Conservation (phyloP, 2,329 filamentous ascomycete genomes). For the Sporothrix variecibatus region DNA sequence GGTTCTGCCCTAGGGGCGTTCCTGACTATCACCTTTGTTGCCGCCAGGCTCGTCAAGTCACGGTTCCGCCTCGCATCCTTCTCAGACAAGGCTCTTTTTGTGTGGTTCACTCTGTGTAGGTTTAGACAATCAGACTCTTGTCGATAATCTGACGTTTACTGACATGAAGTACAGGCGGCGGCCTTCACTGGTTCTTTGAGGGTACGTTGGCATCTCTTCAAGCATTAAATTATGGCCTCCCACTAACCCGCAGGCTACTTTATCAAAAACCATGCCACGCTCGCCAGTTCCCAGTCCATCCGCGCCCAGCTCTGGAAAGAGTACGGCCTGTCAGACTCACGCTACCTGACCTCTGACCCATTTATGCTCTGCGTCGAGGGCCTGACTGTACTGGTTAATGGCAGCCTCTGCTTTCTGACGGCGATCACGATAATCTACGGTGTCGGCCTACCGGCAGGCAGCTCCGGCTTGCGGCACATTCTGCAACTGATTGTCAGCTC, state of each 20-base stretch:
- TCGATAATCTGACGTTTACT: not conserved
- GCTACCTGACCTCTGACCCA: slow-evolving; percentile 78
- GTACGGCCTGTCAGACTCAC: slow-evolving; percentile 82
- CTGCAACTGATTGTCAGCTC: slow-evolving; percentile 54
- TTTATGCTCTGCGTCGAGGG: slow-evolving; percentile 88
- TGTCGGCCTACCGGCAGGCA: slow-evolving; percentile 35
- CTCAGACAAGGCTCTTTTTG: slow-evolving; percentile 48
- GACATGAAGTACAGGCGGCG: slow-evolving; percentile 51
- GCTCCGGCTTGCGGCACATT: slow-evolving; percentile 47
- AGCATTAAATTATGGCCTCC: not conserved
- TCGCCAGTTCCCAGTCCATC: slow-evolving; percentile 69
- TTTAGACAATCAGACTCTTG: slow-evolving; percentile 19
- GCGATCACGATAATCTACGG: slow-evolving; percentile 47
- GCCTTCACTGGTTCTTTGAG: slow-evolving; percentile 80
- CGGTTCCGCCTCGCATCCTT: slow-evolving; percentile 36
- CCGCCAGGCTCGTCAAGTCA: slow-evolving; percentile 31
- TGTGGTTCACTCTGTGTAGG: slow-evolving; percentile 60
- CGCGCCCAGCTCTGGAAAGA: slow-evolving; percentile 93
- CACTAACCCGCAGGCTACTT: slow-evolving; percentile 61
- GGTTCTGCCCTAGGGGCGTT: slow-evolving; percentile 42
- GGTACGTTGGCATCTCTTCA: slow-evolving; percentile 45
- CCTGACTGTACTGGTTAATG: slow-evolving; percentile 69
- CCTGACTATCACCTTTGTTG: slow-evolving; percentile 38
- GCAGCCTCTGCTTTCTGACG: slow-evolving; percentile 57
- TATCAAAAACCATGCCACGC: slow-evolving; percentile 64